phyloP scores from a whole-genome alignment of 805 yeast species.

The Metschnikowia lochheadii region DNA sequence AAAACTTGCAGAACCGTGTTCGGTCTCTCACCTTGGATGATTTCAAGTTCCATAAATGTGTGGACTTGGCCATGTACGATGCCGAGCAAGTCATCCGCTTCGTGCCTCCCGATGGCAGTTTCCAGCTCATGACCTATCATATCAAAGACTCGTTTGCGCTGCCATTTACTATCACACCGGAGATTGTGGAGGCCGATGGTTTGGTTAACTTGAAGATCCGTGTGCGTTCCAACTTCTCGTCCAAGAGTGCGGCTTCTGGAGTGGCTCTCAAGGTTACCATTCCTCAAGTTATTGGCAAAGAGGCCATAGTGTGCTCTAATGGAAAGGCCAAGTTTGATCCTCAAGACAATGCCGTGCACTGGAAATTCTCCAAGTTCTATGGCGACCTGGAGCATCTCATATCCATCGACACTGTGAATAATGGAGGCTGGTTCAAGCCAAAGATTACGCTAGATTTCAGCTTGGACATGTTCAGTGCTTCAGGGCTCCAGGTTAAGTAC shows the following conservation, averaged over 20 bases:
- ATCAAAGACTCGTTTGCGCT: constrained; percentile 48
- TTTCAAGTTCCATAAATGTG: constrained; percentile 85
- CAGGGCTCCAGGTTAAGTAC: constrained; percentile 72
- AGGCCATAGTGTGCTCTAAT: constrained; percentile 36
- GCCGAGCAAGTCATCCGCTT: constrained; percentile 61
- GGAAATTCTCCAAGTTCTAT: constrained; percentile 66
- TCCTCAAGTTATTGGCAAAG: constrained; percentile 41
- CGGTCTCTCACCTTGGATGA: constrained; percentile 59
- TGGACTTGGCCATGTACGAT: constrained; percentile 66
- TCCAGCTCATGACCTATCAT: constrained; percentile 73
- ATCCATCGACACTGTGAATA: constrained; percentile 40
- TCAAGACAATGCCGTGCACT: constrained; percentile 57
- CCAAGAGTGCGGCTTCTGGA: constrained; percentile 57
- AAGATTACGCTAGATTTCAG: constrained; percentile 70
- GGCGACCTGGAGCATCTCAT: constrained; percentile 65
- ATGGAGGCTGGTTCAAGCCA: constrained; percentile 59
- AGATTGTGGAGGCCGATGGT: constrained; percentile 42
- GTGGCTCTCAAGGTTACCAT: constrained; percentile 65
- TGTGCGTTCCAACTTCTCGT: constrained; percentile 57
- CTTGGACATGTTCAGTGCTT: constrained; percentile 68
- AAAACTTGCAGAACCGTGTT: constrained; percentile 19
- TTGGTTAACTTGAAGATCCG: constrained; percentile 55
- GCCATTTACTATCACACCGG: constrained; percentile 68
- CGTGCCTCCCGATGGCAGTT: constrained; percentile 84
- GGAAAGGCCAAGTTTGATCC: constrained; percentile 71